Evolutionary conservation across 2,329 filamentous ascomycete genomes (phyloP).

Genomic region (Penicillium fuscoglaucum): DNA sequence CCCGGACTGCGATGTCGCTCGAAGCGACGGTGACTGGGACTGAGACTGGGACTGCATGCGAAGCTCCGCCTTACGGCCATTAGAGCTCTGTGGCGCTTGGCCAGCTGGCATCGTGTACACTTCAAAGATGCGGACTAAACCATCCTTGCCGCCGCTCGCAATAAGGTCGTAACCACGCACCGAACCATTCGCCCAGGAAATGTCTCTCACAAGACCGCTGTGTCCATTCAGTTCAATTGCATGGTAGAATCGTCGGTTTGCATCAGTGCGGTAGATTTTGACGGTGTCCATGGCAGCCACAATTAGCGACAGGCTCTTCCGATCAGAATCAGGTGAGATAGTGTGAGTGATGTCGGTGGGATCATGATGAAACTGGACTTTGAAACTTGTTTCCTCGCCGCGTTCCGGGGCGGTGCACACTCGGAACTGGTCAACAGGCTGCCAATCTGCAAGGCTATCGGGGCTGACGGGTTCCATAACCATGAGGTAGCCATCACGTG

Average conservation of each 20-base stretch:
- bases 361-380: conserved; percentile 85
- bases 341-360: conserved; percentile 70
- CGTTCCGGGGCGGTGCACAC: conserved; percentile 69
- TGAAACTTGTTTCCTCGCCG: conserved; percentile 84
- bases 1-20: conserved; percentile 42
- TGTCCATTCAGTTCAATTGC: conserved; percentile 75
- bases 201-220: conserved; percentile 75
- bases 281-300: conserved; percentile 84
- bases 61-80: conserved; percentile 30
- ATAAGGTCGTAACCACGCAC: conserved; percentile 87
- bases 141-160: conserved; percentile 91
- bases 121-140: conserved; percentile 84
- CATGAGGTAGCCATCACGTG: conserved; percentile 74
- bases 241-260: conserved; percentile 77
- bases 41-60: conserved; percentile 28
- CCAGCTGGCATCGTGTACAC: conserved; percentile 40
- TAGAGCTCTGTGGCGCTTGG: conserved; percentile 29
- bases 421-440: conserved; percentile 71
- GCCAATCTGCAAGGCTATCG: conserved; percentile 76
- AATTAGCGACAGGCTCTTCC: conserved; percentile 75
- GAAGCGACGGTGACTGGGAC: conserved; percentile 31
- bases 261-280: conserved; percentile 75
- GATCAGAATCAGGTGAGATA: conserved; percentile 75
- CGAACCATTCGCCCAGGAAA: conserved; percentile 90
- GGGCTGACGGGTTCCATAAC: conserved; percentile 84